Conservation (phyloP, 257 asterid species). For the Nicotiana attenuata region DNA sequence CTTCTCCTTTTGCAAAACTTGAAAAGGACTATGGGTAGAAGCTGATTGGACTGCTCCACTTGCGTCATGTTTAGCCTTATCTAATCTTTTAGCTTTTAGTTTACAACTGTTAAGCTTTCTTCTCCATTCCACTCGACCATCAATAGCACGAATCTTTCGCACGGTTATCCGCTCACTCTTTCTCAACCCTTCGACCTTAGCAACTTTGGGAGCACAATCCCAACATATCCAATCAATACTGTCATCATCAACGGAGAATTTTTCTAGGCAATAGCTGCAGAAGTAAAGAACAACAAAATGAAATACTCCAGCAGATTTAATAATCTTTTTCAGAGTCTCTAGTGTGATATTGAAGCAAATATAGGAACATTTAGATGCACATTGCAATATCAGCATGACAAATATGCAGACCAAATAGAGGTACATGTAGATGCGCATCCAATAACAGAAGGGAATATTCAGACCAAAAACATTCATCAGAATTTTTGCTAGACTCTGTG, state of each 20-base stretch:
- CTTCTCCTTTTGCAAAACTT: not conserved
- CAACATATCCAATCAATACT: not conserved
- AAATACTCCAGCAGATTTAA: not conserved
- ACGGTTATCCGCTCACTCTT: not conserved
- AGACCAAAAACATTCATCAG: not conserved
- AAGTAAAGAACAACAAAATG: not conserved
- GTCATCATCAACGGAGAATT: not conserved
- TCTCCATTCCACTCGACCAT: conserved; percentile 3
- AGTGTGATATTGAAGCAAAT: not conserved
- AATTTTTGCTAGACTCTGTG: not conserved
- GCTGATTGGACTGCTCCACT: not conserved
- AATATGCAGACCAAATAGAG: not conserved
- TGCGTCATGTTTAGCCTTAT: not conserved
- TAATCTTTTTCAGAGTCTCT: not conserved
- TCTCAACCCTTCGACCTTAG: not conserved
- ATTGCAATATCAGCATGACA: not conserved
- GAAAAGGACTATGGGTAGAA: not conserved
- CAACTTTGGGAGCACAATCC: not conserved
- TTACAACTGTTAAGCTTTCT: not conserved
- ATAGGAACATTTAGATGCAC: not conserved
- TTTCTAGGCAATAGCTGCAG: conserved; percentile 4
- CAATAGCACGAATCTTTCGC: not conserved
- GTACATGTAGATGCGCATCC: not conserved
- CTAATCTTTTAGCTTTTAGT: not conserved
- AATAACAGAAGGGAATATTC: not conserved